Evolutionary conservation across 257 asterid genomes (phyloP).

Genomic region (Nicotiana obtusifolia): DNA sequence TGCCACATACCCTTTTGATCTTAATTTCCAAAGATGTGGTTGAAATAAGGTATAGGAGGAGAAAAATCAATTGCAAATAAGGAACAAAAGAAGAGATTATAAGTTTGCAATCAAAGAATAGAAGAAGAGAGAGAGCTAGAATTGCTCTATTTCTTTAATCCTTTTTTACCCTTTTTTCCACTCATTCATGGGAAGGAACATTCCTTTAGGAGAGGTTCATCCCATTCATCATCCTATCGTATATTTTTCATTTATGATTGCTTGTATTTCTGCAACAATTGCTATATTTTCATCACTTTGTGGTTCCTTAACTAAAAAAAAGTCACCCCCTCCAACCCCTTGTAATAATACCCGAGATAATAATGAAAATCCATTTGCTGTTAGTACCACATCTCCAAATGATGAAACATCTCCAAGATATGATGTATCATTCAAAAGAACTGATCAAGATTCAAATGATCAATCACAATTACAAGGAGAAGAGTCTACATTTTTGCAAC

Average conservation of each 20-base stretch:
- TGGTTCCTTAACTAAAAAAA: slow-evolving; percentile 38
- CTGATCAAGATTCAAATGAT: not conserved
- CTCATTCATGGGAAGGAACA: slow-evolving; percentile 44
- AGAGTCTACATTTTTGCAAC: slow-evolving; percentile 6
- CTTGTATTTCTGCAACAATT: slow-evolving; percentile 25
- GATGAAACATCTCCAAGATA: not conserved
- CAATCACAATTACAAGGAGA: not conserved
- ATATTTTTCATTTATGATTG: slow-evolving; percentile 20
- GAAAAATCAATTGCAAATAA: not conserved
- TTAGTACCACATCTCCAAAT: not conserved
- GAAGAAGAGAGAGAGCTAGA: not conserved
- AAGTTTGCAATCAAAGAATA: not conserved
- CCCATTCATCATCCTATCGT: slow-evolving; percentile 19
- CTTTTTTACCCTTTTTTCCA: not conserved
- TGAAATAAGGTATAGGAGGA: not conserved
- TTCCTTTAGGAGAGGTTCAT: slow-evolving; percentile 26
- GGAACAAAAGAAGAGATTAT: not conserved
- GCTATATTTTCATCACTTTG: slow-evolving; percentile 49
- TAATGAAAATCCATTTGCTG: not conserved
- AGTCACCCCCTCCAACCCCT: not conserved
- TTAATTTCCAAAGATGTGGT: not conserved
- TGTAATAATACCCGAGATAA: not conserved
- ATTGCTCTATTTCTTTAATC: not conserved
- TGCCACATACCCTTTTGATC: not conserved
- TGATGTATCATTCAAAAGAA: not conserved